Percentiles rank a stretch among this genome's conserved stretches.
Evolutionary conservation across 2,329 filamentous ascomycete species (phyloP).

Genomic region (Madurella mycetomatis): DNA sequence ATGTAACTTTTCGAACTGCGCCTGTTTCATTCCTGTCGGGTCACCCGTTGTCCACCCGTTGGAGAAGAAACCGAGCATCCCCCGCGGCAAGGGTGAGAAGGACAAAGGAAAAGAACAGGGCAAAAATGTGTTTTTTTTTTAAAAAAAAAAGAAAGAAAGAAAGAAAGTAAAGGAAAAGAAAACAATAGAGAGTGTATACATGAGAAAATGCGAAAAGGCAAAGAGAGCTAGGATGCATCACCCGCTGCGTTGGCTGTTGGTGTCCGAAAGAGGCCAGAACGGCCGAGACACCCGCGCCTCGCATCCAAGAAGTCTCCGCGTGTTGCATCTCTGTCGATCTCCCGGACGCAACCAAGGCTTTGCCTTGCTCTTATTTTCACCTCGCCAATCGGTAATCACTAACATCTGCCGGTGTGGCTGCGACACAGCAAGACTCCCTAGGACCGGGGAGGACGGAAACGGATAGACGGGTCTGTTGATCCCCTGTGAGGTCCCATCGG

Average conservation of each 20-base stretch:
- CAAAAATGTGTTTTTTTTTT: no score
- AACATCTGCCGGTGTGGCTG: neutral
- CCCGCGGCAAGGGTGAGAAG: no score
- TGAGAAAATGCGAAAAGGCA: neutral
- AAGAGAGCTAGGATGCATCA: no score
- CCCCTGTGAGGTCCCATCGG: no score
- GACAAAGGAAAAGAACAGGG: no score
- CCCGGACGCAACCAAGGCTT: constrained; percentile 1
- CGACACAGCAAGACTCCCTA: no score
- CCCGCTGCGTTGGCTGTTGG: neutral
- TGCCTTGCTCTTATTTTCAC: neutral
- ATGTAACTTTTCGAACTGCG: no score
- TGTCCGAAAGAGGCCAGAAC: neutral
- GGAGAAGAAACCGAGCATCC: no score
- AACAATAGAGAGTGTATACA: neutral
- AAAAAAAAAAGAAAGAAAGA: neutral
- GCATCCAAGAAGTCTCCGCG: neutral
- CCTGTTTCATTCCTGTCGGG: neutral
- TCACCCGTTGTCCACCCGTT: neutral
- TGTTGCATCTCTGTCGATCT: constrained; percentile 6
- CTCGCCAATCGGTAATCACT: constrained; percentile 5
- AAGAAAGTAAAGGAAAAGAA: neutral
- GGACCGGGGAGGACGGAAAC: no score
- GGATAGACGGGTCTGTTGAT: no score
- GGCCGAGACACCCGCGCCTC: constrained; percentile 7